Evolutionary conservation across 2,329 filamentous ascomycete species (phyloP).

Genomic region (Fusarium succisae): DNA sequence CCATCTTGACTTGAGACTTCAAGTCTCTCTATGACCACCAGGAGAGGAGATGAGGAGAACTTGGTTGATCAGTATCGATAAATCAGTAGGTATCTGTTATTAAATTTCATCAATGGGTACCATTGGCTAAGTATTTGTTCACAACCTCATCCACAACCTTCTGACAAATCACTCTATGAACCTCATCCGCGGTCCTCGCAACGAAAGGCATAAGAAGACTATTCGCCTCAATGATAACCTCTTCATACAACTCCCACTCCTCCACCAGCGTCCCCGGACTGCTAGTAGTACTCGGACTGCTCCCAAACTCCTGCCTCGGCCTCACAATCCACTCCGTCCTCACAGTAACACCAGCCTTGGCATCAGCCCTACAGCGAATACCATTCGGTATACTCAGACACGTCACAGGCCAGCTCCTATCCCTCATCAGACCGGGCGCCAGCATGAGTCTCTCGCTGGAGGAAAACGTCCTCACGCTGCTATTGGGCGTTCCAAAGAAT

Average conservation of each 20-base stretch:
- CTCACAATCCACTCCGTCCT: constrained; percentile 24
- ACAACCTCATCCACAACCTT: constrained; percentile 18
- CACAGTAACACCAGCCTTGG: constrained; percentile 12
- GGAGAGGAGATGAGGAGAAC: too few relatives aligned
- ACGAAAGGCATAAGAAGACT: constrained; percentile 29
- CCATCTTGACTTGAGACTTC: neutral
- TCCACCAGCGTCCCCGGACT: constrained; percentile 13
- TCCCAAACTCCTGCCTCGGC: neutral
- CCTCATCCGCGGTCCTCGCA: constrained; percentile 4
- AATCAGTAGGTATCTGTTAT: neutral
- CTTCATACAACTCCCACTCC: constrained; percentile 30
- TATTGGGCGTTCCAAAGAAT: constrained; percentile 17
- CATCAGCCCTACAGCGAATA: constrained; percentile 22
- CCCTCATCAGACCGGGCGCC: constrained; percentile 13
- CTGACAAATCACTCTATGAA: constrained; percentile 13
- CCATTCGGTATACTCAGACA: constrained; percentile 27
- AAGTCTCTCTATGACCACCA: rapidly evolving
- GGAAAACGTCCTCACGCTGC: constrained; percentile 11
- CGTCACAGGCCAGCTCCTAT: constrained; percentile 14
- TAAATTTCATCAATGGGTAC: neutral
- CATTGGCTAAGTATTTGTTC: constrained; percentile 1
- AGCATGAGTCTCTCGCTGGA: neutral
- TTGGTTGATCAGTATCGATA: neutral
- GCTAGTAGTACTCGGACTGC: constrained; percentile 5
- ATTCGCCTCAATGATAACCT: constrained; percentile 19